These are phyloP conservation scores for Cicer pinnatifidum DNA, from an alignment of 306 rosid genomes.

Conservation along the genomic window DNA sequence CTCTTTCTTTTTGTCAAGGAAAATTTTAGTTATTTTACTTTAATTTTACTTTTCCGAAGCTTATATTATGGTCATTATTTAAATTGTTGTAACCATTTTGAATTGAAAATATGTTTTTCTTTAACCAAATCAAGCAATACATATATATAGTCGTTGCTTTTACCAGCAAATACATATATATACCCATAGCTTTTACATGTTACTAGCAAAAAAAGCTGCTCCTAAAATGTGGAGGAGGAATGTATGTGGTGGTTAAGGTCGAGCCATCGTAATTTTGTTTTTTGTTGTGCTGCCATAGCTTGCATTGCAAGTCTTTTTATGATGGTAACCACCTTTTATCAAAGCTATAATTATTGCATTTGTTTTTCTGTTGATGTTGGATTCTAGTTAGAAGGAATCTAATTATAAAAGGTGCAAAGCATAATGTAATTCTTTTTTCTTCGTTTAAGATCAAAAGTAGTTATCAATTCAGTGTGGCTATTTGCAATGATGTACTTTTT, in stretches of 20 bases:
- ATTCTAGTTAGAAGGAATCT: slow-evolving; percentile 38
- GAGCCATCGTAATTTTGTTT: slow-evolving; percentile 54
- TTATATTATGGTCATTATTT: neutral
- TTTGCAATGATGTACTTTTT: neutral
- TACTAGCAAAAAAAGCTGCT: slow-evolving; percentile 5
- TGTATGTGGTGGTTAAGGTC: slow-evolving; percentile 50
- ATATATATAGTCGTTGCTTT: neutral
- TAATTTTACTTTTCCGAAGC: neutral
- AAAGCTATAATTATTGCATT: slow-evolving; percentile 29
- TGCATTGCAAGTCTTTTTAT: slow-evolving; percentile 44
- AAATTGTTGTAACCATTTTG: neutral
- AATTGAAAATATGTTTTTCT: neutral
- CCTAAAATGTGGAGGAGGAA: slow-evolving; percentile 12
- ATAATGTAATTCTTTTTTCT: neutral
- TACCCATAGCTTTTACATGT: neutral
- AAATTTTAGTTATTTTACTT: neutral
- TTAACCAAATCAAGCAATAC: slow-evolving; percentile 7
- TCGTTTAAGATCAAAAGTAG: neutral
- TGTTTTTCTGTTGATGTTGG: neutral
- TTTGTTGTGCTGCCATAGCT: slow-evolving; percentile 42
- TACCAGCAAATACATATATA: neutral
- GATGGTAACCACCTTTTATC: slow-evolving; percentile 34
- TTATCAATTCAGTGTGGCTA: neutral
- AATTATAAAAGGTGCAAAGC: slow-evolving; percentile 17
- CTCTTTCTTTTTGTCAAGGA: neutral